Evolutionary conservation across 805 yeast genomes (phyloP), one percentile per base, ranked within the genome.

Genomic region (Martiniozyma abietophila): DNA sequence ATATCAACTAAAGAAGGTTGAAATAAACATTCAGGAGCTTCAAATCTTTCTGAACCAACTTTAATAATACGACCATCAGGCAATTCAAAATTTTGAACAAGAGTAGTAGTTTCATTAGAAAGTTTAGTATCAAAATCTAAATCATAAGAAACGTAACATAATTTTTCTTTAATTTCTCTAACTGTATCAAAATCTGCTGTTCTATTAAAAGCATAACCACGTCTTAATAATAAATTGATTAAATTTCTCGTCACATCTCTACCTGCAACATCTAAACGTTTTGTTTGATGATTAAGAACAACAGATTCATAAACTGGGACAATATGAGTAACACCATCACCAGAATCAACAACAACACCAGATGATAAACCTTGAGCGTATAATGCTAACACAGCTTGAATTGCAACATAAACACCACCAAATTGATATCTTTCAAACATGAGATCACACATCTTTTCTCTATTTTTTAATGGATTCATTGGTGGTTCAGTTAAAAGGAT

Each of bases 111-210:
- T 50, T 92, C 97, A 46, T 80, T 78, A 17, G 96, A 80, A 42
- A 92, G 62, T 54, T 76, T 83, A 19, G 83, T 66, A 62, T 92
- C 98, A 47, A 89, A 72, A 49, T 81, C 92, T 52, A 92, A 69
- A 58, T 92, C 97, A 56, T 92, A 89, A 12, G 95, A 82, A 29
- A 92, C 95, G 56, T 92, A 92, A 61, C 96, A 86, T 51, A 85
- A 64, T 60, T 92, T 88, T 64, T 92, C 98, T 62, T 92, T 92
- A 54, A 92, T 89, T 62, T 86, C 96, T 54, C 98, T 84, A 30
- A 92, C 96, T 3, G 97, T 92, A 63, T 92, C 98, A 51, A 94
- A 94, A 65, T 92, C 98, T 8, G 98, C 97, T 27, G 95, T 88
- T 67, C 98, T 76, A 66, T 92, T 92, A 63, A 92, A 89, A 3